These are phyloP conservation scores for Cladophialophora immunda DNA, from an alignment of 2,329 filamentous ascomycete species.

Conservation along the genomic window DNA sequence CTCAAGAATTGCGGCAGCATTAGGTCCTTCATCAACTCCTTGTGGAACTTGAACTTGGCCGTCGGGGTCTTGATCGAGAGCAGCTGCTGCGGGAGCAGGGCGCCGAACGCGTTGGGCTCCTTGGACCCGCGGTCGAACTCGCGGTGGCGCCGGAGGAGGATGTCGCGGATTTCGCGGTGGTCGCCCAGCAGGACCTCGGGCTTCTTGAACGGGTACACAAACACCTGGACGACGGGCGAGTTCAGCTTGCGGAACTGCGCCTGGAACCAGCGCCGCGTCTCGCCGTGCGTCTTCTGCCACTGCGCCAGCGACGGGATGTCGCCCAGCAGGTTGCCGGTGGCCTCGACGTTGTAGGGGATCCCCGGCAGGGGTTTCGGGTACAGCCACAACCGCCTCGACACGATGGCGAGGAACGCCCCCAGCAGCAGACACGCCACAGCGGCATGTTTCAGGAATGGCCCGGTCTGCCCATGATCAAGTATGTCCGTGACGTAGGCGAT, in stretches of 20 bases:
- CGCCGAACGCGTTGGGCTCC: conserved; percentile 8
- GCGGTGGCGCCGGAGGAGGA: conserved; percentile 33
- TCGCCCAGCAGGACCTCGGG: conserved; percentile 55
- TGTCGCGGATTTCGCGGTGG: conserved; percentile 37
- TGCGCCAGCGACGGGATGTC: not conserved
- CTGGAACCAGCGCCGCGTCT: conserved; percentile 3
- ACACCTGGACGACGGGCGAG: conserved; percentile 58
- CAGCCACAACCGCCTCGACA: not conserved
- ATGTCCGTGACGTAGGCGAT: not conserved
- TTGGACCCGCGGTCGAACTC: conserved; percentile 34
- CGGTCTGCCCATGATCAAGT: not conserved
- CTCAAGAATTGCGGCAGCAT: conserved; percentile 2
- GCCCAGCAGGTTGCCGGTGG: not conserved
- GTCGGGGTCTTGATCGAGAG: conserved; percentile 9
- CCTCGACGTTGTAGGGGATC: conserved; percentile 9
- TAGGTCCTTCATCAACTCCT: conserved; percentile 18
- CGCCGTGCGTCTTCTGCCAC: conserved; percentile 5
- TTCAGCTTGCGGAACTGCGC: conserved; percentile 42
- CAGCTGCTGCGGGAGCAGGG: not conserved
- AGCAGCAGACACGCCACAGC: not conserved
- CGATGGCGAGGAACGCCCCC: not conserved
- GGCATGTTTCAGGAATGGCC: not conserved
- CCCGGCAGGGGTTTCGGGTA: conserved; percentile 1
- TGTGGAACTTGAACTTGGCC: conserved; percentile 11
- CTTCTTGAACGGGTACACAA: conserved; percentile 53